Evolutionary conservation across 148 eudicot genomes (phyloP).

Genomic region (Suaeda aralocaspica): DNA sequence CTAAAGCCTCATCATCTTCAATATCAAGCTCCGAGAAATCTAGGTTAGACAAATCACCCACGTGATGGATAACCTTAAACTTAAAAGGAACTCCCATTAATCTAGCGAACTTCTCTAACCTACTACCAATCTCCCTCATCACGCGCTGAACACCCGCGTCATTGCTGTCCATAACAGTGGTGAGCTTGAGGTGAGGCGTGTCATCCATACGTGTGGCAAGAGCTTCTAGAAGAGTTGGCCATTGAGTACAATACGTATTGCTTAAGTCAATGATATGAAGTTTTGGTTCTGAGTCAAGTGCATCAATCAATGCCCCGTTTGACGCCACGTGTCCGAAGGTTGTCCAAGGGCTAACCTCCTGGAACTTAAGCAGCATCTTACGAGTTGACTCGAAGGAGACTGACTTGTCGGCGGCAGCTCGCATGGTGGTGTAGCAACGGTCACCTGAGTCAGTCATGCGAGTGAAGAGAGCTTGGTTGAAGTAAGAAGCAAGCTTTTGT

Average conservation of each 20-base stretch:
- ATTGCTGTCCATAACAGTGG: constrained; percentile 47
- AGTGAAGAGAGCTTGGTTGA: constrained; percentile 70
- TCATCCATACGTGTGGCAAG: constrained; percentile 81
- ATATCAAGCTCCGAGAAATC: constrained; percentile 42
- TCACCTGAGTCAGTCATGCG: constrained; percentile 79
- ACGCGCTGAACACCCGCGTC: constrained; percentile 42
- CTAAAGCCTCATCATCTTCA: constrained; percentile 67
- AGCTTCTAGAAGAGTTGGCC: constrained; percentile 97
- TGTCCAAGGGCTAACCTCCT: constrained; percentile 94
- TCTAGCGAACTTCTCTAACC: constrained; percentile 89
- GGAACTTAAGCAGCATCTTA: constrained; percentile 65
- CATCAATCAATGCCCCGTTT: constrained; percentile 84
- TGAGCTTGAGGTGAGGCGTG: constrained; percentile 72
- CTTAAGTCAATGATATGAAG: constrained; percentile 81
- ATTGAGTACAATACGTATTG: constrained; percentile 84
- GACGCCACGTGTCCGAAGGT: constrained; percentile 91
- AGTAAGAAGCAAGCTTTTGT: constrained; percentile 68
- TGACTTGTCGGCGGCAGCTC: constrained; percentile 51
- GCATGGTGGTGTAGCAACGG: constrained; percentile 39
- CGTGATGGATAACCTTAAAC: constrained; percentile 57
- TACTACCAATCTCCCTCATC: constrained; percentile 73
- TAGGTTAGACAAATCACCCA: constrained; percentile 55
- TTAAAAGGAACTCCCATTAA: constrained; percentile 93
- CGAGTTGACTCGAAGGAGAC: constrained; percentile 69
- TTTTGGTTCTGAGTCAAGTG: constrained; percentile 60